Base-by-base conservation (phyloP, 352 stramenopile species). In the Elongisporangium senticosum region DNA sequence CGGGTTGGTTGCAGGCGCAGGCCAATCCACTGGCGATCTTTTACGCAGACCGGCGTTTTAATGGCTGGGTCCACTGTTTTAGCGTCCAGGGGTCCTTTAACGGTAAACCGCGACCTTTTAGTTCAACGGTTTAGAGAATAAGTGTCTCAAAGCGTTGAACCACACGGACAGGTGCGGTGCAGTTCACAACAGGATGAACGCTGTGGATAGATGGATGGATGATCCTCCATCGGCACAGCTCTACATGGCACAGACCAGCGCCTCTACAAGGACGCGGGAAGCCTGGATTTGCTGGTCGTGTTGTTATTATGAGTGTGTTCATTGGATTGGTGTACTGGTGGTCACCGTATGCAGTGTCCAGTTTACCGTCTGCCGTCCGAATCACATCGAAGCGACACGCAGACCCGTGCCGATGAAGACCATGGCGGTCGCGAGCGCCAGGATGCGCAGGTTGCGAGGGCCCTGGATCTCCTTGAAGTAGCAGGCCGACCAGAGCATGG, bases 391-490 rank as follows among this genome's bases (percentile, higher is more conserved):
- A 49, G 88, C 59, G 43, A 86, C 79, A 17, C 83, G 83, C 8
- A 90, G 63, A 14, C 66, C 74, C n/a, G 81, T 93, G 22, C 83
- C 81, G 19, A 86, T 58, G 17, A 86, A 65, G n/a, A 93, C 79
- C 58, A 91, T 79, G 49, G 65, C 55, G 1, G 80, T 91, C 2
- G 77, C 83, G 21, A 86, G 24, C 0, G 66, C 74, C n/a, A 93
- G 67, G 13, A 79, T 83, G 50, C 68, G 40, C 17, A 87, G 68
- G 59, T 93, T 91, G 22, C 72, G 66, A 43, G 54, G 56, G 28
- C 84, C 84, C 66, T 90, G 75, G 55, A 93, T 92, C 63, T 93
- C 84, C 39, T 83, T 83, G 56, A 93, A 93, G 66, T 92, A 91
- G 24, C 70, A 66, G 4, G 82, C 84, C 0, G 82, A 91, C 84